Conservation (phyloP, 169 alveolate species). For the Ichthyophthirius multifiliis region DNA sequence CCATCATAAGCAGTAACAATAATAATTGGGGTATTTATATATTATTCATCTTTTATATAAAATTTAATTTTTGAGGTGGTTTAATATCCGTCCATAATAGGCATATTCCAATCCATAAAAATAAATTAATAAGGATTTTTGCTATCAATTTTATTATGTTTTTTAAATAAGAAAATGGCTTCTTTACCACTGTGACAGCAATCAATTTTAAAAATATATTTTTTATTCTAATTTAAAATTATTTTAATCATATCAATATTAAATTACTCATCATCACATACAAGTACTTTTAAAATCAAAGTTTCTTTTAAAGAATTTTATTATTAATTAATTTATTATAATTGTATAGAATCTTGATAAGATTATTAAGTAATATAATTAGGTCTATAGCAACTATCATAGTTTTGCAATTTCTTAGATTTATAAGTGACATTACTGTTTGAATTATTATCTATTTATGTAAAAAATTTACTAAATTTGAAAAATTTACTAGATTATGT, state of each 20-base stretch:
- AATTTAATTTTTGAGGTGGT: neutral
- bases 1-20: conserved; percentile 1
- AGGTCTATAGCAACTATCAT: too few relatives aligned
- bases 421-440: neutral
- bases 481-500: too few relatives aligned
- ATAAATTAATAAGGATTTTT: neutral
- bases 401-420: neutral
- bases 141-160: neutral
- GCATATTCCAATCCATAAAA: conserved; percentile 10
- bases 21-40: neutral
- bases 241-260: neutral
- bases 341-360: neutral
- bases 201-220: neutral
- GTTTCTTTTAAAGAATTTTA: neutral
- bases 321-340: neutral
- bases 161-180: neutral
- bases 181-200: neutral
- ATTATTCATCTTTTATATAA: neutral
- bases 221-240: neutral
- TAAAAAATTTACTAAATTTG: too few relatives aligned
- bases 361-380: too few relatives aligned
- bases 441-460: neutral
- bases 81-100: neutral
- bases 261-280: neutral
- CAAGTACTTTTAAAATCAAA: neutral